Conservation (phyloP, 2,329 filamentous ascomycete species). For the Periconia macrospinosa region DNA sequence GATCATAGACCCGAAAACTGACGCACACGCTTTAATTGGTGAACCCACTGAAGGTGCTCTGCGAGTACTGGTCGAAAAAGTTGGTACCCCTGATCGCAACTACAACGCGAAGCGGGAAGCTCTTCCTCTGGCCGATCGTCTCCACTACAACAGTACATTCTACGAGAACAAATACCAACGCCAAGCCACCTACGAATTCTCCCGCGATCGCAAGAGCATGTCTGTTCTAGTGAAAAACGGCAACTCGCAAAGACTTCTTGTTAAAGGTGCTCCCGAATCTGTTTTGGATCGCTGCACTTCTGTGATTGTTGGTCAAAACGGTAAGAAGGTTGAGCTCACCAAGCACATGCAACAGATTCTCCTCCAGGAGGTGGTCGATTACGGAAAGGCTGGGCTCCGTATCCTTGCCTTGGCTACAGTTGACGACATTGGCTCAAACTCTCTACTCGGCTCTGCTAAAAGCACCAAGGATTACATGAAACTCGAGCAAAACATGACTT, state of each 20-base stretch:
- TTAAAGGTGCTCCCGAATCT: slow-evolving; percentile 95
- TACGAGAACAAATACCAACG: slow-evolving; percentile 77
- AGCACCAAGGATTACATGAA: slow-evolving; percentile 81
- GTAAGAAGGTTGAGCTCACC: slow-evolving; percentile 73
- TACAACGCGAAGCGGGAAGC: slow-evolving; percentile 56
- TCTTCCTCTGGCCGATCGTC: slow-evolving; percentile 59
- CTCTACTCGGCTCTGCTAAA: slow-evolving; percentile 73
- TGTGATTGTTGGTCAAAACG: slow-evolving; percentile 74
- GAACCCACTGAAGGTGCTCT: slow-evolving; percentile 95
- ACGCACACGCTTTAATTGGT: slow-evolving; percentile 78
- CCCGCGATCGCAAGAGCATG: slow-evolving; percentile 98
- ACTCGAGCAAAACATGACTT: slow-evolving; percentile 90
- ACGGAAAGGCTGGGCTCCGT: slow-evolving; percentile 89
- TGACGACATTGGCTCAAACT: slow-evolving; percentile 71
- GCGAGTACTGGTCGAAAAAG: slow-evolving; percentile 88
- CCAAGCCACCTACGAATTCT: slow-evolving; percentile 93
- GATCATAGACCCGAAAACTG: slow-evolving; percentile 76
- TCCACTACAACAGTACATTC: slow-evolving; percentile 80
- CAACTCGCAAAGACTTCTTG: slow-evolving; percentile 75
- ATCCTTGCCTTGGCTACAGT: slow-evolving; percentile 90
- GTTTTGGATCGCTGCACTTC: slow-evolving; percentile 91
- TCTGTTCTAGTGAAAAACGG: slow-evolving; percentile 82
- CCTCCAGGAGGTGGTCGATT: slow-evolving; percentile 79
- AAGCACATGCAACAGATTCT: slow-evolving; percentile 71
- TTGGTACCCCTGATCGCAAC: slow-evolving; percentile 74